Percentiles rank a stretch among this genome's conserved stretches.
Evolutionary conservation across 257 asterid species (phyloP).

Genomic region (Schizonepeta tenuifolia): DNA sequence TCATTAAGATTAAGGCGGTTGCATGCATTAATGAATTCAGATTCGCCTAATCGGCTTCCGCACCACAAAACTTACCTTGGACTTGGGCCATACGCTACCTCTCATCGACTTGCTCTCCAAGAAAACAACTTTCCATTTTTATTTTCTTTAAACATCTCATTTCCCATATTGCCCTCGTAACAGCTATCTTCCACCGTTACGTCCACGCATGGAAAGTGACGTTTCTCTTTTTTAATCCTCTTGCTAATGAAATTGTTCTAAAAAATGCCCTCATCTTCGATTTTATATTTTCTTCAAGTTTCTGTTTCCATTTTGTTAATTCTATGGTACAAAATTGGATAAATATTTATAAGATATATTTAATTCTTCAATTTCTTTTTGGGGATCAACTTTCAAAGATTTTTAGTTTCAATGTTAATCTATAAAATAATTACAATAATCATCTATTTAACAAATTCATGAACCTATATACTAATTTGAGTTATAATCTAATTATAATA

Average conservation of each 20-base stretch:
- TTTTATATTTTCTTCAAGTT: background rate
- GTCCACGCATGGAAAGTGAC: background rate
- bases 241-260: background rate
- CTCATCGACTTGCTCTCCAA: constrained; percentile 35
- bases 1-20: no score
- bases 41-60: background rate
- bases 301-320: background rate
- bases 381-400: no score
- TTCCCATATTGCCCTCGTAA: constrained; percentile 30
- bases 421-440: no score
- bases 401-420: no score
- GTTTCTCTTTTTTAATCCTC: background rate
- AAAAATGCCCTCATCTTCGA: constrained; percentile 7
- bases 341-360: no score
- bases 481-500: no score
- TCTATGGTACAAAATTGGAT: background rate
- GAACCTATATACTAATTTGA: no score
- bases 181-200: background rate
- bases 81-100: constrained; percentile 25
- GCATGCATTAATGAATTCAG: background rate
- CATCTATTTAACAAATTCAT: no score
- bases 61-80: background rate
- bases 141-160: background rate
- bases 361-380: no score
- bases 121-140: background rate